Base-by-base conservation (phyloP, 805 yeast species). In the Yarrowia osloensis region DNA sequence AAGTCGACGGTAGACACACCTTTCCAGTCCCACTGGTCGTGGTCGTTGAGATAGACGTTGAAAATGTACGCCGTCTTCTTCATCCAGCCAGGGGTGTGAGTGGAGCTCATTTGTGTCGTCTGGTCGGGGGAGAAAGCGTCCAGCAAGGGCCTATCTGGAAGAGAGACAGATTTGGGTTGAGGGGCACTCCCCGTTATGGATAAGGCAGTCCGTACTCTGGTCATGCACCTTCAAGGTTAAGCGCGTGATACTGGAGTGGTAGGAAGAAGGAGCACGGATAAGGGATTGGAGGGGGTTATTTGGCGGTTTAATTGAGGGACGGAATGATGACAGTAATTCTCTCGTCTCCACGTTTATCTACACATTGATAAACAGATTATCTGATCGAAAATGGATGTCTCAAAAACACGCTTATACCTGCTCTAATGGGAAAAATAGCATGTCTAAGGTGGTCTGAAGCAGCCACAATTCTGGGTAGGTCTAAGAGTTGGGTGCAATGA, bases 11-110 rank as follows among this genome's bases (percentile, higher is more conserved):
- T 26, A n/a, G 61, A 54, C 3, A 26, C 39, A 0, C 61, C 61
- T 22, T 37, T 35, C 61, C 61, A 54, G 33, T 54, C 61, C 61
- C 61, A 54, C 29, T 54, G 42, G 31, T n/a, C 42, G 4, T 52
- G 29, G 29, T 35, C 61, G n/a, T 22, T 24, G 21, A 24, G 31
- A 11, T 35, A 54, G 12, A 24, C 11, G 33, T 54, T 54, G 44
- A 37, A 54, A 4, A 54, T n/a, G 13, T 54, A 54, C 33, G 61
- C 61, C 9, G 61, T 54, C 21, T 54, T 54, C 12, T 35, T 35
- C 61, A 54, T 54, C 61, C 61, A 54, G 29, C 61, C 61, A 5
- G 2, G 29, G 61, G 22, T 37, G 3, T 4, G 21, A 15, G 29
- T 8, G 4, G 31, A 3, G 44, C 61, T 54, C 61, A 54, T 54